Percentiles rank a stretch among this genome's conserved stretches.
Conservation (phyloP, 164 flowering plant genomes). For the Dillenia suffruticosa region DNA sequence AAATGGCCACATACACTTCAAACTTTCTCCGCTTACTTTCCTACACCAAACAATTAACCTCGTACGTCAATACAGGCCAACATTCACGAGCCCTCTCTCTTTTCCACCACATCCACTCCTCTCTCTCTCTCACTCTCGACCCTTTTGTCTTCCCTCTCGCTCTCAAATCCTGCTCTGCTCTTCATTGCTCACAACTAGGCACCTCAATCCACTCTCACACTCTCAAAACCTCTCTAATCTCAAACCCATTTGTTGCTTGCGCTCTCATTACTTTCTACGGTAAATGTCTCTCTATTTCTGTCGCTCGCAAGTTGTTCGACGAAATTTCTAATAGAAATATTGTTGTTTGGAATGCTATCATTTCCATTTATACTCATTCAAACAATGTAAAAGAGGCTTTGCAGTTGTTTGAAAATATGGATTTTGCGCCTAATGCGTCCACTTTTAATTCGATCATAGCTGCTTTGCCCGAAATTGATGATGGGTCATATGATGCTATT, state of each 20-base stretch:
- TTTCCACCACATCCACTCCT: conserved; percentile 40
- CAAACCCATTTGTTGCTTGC: conserved; percentile 53
- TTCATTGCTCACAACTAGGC: conserved; percentile 35
- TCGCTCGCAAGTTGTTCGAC: conserved; percentile 59
- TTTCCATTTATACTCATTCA: conserved; percentile 37
- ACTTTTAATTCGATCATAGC: conserved; percentile 54
- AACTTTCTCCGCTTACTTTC: conserved; percentile 39
- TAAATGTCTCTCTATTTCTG: conserved; percentile 36
- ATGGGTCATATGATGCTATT: conserved; percentile 39
- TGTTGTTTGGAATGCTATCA: conserved; percentile 63
- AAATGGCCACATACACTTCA: conserved; percentile 22
- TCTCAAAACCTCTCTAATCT: conserved; percentile 26
- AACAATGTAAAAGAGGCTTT: conserved; percentile 26
- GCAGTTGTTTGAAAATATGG: conserved; percentile 45
- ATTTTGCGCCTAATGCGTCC: conserved; percentile 45
- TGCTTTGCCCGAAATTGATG: conserved; percentile 31
- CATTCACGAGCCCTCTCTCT: conserved; percentile 49
- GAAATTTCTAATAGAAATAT: conserved; percentile 51
- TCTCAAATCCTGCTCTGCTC: conserved; percentile 60
- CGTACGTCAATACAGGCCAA: conserved; percentile 45
- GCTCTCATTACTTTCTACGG: conserved; percentile 64
- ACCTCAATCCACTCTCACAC: conserved; percentile 50
- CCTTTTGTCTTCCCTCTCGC: conserved; percentile 63
- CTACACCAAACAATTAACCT: conserved; percentile 45
- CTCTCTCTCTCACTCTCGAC: conserved; percentile 44